Evolutionary conservation across 2,329 filamentous ascomycete genomes (phyloP).

Genomic region (Neofusicoccum laricinum): DNA sequence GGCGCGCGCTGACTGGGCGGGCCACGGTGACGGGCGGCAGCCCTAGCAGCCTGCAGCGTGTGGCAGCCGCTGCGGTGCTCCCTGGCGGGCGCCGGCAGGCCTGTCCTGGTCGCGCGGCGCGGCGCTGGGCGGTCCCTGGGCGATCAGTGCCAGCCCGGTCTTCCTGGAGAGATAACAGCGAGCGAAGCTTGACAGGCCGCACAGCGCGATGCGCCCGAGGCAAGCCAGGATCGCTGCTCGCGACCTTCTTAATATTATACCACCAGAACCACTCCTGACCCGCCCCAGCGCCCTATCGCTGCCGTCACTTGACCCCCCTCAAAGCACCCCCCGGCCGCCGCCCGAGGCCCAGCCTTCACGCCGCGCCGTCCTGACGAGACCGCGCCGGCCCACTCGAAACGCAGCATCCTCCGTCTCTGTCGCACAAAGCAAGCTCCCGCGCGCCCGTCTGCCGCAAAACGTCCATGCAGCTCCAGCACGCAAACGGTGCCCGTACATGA

Average conservation of each 20-base stretch:
- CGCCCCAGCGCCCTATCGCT: constrained; percentile 1
- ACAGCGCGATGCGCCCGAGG: constrained; percentile 6
- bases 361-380: constrained; percentile 7
- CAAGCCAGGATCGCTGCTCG: constrained; percentile 3
- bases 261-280: constrained; percentile 12
- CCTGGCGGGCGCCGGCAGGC: neutral
- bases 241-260: constrained; percentile 14
- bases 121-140: neutral
- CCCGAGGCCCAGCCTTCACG: constrained; percentile 1
- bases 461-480: constrained; percentile 12
- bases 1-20: constrained; percentile 1
- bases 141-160: constrained; percentile 10
- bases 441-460: constrained; percentile 14
- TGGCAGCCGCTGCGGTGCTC: neutral
- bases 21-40: too few relatives aligned
- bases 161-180: constrained; percentile 13
- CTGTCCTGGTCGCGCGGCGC: constrained; percentile 1
- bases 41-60: neutral
- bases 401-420: constrained; percentile 11
- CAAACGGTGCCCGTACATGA: constrained; percentile 13
- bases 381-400: constrained; percentile 11
- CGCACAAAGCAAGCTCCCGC: constrained; percentile 16
- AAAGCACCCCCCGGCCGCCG: neutral
- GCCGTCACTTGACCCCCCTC: constrained; percentile 7
- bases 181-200: constrained; percentile 11